Evolutionary conservation across 169 alveolate species (phyloP).

Genomic region (Eimeria acervulina): DNA sequence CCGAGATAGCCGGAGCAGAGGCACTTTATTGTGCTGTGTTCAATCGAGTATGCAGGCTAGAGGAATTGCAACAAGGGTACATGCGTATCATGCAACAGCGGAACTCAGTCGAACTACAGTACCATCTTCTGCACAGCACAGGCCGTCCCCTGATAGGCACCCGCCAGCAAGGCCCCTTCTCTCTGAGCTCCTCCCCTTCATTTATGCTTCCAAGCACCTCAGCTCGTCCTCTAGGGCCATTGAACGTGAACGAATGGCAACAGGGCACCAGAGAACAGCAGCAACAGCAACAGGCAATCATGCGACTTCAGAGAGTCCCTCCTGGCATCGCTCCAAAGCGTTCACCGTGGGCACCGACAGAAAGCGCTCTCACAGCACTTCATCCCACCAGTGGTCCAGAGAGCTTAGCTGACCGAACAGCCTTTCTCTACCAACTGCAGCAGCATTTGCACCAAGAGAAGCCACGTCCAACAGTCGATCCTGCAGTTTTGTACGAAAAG

Average conservation of each 20-base stretch:
- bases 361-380: neutral
- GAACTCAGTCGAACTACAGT: conserved; percentile 78
- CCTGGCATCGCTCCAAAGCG: neutral
- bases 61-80: conserved; percentile 81
- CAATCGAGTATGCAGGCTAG: conserved; percentile 50
- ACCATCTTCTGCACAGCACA: conserved; percentile 68
- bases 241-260: conserved; percentile 47
- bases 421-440: conserved; percentile 34
- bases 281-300: conserved; percentile 60
- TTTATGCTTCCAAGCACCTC: conserved; percentile 73
- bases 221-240: conserved; percentile 49
- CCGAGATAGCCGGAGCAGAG: neutral
- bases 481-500: conserved; percentile 76
- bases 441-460: conserved; percentile 54
- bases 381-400: conserved; percentile 8
- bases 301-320: conserved; percentile 45
- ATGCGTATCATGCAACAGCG: conserved; percentile 67
- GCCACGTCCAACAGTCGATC: conserved; percentile 75
- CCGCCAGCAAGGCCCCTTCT: neutral
- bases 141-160: conserved; percentile 78
- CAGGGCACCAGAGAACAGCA: conserved; percentile 58
- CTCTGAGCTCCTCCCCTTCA: conserved; percentile 66
- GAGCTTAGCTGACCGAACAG: conserved; percentile 32
- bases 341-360: neutral
- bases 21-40: neutral